phyloP scores from a whole-genome alignment of 2,329 filamentous ascomycete genomes.

The Epichloe glyceriae region DNA sequence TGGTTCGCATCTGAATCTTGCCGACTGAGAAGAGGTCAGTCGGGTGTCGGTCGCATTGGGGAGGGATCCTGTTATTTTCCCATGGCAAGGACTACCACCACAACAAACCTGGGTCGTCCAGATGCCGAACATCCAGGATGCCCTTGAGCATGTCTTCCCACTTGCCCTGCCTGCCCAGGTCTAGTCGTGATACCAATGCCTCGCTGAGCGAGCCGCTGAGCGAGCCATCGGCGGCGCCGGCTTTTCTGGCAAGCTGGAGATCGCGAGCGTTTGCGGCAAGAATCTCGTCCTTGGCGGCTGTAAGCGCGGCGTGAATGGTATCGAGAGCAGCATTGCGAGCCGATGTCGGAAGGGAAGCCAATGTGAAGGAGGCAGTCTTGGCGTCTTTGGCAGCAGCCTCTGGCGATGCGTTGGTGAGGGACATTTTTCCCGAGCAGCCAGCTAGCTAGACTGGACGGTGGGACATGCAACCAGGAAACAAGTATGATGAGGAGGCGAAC shows the following conservation, averaged over 20 bases:
- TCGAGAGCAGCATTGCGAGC: slow-evolving; percentile 78
- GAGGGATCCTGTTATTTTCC: not conserved
- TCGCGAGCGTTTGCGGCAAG: slow-evolving; percentile 79
- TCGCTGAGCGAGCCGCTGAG: slow-evolving; percentile 66
- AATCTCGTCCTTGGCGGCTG: slow-evolving; percentile 57
- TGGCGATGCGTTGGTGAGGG: slow-evolving; percentile 74
- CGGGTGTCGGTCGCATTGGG: no score
- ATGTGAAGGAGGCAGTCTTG: slow-evolving; percentile 66
- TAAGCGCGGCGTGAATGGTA: slow-evolving; percentile 67
- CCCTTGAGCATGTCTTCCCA: slow-evolving; percentile 97
- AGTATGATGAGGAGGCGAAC: no score
- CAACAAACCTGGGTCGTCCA: slow-evolving; percentile 79
- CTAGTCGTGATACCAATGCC: slow-evolving; percentile 77
- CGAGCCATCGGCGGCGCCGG: slow-evolving; percentile 55
- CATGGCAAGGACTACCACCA: slow-evolving; percentile 9
- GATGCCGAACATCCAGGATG: slow-evolving; percentile 71
- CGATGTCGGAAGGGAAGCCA: slow-evolving; percentile 64
- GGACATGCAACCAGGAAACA: no score
- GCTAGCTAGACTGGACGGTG: no score
- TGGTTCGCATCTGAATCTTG: slow-evolving; percentile 68
- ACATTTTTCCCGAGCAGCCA: slow-evolving; percentile 43
- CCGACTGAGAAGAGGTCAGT: slow-evolving; percentile 45
- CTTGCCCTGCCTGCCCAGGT: slow-evolving; percentile 76
- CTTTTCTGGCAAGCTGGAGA: slow-evolving; percentile 58
- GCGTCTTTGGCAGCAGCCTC: slow-evolving; percentile 65